Conservation (phyloP, 768 basidiomycete species). For the Dictyophora rubrovolvata region DNA sequence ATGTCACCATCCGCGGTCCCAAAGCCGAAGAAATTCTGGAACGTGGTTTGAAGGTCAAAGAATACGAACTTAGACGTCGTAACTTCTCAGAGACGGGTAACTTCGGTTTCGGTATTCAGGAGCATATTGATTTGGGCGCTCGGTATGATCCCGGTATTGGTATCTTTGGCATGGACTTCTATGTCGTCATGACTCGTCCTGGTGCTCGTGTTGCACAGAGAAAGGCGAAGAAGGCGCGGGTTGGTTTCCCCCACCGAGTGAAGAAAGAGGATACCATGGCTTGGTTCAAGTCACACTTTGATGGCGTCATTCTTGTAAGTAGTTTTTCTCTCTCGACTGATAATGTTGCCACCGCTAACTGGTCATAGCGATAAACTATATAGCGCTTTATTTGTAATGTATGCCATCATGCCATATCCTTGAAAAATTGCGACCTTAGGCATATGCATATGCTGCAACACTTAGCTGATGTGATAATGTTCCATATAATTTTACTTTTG, state of each 20-base stretch:
- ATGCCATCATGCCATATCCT: neutral
- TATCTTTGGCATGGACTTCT: conserved; percentile 99
- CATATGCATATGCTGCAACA: neutral
- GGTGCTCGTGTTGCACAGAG: conserved; percentile 85
- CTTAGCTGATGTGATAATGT: neutral
- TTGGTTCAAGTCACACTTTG: conserved; percentile 99
- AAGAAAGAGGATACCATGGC: conserved; percentile 94
- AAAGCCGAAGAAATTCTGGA: conserved; percentile 99
- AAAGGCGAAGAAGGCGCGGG: conserved; percentile 77
- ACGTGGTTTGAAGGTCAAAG: conserved; percentile 98
- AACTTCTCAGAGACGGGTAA: conserved; percentile 99
- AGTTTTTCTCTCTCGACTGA: neutral
- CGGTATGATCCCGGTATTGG: conserved; percentile 97
- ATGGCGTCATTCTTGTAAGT: conserved; percentile 89
- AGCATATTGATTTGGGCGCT: conserved; percentile 98
- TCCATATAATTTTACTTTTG: neutral
- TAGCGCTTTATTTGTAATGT: neutral
- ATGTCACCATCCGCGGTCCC: conserved; percentile 97
- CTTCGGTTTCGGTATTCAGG: conserved; percentile 99
- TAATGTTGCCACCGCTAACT: neutral
- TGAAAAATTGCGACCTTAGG: neutral
- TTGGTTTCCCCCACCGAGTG: conserved; percentile 85
- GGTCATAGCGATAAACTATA: neutral
- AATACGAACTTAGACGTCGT: conserved; percentile 93
- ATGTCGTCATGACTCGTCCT: conserved; percentile 93